Conservation (phyloP, 176 grass and related monocot species). For the Tillandsia leiboldiana region DNA sequence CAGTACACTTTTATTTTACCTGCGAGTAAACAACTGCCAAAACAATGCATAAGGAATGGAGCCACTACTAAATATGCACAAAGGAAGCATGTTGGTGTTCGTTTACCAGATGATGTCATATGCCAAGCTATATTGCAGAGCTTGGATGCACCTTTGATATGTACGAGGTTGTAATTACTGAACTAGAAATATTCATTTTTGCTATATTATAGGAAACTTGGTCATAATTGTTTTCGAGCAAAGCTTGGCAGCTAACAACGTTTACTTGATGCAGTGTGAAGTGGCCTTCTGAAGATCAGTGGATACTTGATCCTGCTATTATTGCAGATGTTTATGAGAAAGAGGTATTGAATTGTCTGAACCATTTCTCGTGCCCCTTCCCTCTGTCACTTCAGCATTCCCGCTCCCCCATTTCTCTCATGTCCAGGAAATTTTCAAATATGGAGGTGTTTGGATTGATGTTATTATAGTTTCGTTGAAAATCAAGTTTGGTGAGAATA, state of each 20-base stretch:
- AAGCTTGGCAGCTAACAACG: background rate
- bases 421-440: background rate
- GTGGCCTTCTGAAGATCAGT: slow-evolving; percentile 72
- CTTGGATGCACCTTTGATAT: slow-evolving; percentile 75
- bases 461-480: too few species aligned
- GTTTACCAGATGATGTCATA: slow-evolving; percentile 74
- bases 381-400: background rate
- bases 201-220: background rate
- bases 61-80: slow-evolving; percentile 56
- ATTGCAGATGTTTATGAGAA: slow-evolving; percentile 72
- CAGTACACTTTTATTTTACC: slow-evolving; percentile 98
- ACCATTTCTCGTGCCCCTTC: background rate
- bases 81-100: slow-evolving; percentile 76
- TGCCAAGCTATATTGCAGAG: slow-evolving; percentile 81
- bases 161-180: slow-evolving; percentile 51
- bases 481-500: too few species aligned
- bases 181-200: background rate
- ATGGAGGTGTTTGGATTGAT: too few species aligned
- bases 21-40: slow-evolving; percentile 74
- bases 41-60: slow-evolving; percentile 70
- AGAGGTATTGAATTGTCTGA: slow-evolving; percentile 43
- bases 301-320: slow-evolving; percentile 80
- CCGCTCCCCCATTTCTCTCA: background rate
- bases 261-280: slow-evolving; percentile 48
- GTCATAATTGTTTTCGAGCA: background rate